These are phyloP conservation scores for Aegle marmelos DNA, from an alignment of 345 rosid genomes.

Conservation along the genomic window DNA sequence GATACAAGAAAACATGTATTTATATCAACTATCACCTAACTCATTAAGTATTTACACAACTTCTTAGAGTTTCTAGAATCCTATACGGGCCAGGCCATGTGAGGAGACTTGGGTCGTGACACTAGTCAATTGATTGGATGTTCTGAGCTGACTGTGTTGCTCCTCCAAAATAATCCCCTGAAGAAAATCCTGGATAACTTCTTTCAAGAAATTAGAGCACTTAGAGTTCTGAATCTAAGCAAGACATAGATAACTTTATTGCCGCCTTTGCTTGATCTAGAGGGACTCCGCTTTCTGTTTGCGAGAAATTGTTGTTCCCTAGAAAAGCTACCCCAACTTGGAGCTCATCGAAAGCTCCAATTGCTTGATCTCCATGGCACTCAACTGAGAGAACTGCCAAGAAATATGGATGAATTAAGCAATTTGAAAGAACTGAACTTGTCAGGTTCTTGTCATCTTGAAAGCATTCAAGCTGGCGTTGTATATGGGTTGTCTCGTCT, in stretches of 20 bases:
- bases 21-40: no score
- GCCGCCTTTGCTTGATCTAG: slow-evolving; percentile 21
- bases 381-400: slow-evolving; percentile 24
- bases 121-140: slow-evolving; percentile 6
- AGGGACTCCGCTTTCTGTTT: slow-evolving; percentile 23
- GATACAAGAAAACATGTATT: no score
- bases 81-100: no score
- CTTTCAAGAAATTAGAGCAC: slow-evolving; percentile 18
- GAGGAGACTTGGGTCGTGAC: no score
- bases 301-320: slow-evolving; percentile 23
- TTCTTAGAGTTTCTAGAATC: no score
- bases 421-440: slow-evolving; percentile 23
- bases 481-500: slow-evolving; percentile 27
- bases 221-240: slow-evolving; percentile 33
- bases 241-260: slow-evolving; percentile 11
- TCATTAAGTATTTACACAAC: no score
- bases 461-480: slow-evolving; percentile 25
- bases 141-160: slow-evolving; percentile 18
- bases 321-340: slow-evolving; percentile 24
- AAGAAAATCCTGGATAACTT: slow-evolving; percentile 25
- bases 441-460: slow-evolving; percentile 22
- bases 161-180: slow-evolving; percentile 36
- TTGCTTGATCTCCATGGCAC: slow-evolving; percentile 37
- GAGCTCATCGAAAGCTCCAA: slow-evolving; percentile 26
- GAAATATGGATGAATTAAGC: slow-evolving; percentile 12